These are phyloP conservation scores for Diplodia sapinea DNA, from an alignment of 2,329 filamentous ascomycete species.

Conservation along the genomic window DNA sequence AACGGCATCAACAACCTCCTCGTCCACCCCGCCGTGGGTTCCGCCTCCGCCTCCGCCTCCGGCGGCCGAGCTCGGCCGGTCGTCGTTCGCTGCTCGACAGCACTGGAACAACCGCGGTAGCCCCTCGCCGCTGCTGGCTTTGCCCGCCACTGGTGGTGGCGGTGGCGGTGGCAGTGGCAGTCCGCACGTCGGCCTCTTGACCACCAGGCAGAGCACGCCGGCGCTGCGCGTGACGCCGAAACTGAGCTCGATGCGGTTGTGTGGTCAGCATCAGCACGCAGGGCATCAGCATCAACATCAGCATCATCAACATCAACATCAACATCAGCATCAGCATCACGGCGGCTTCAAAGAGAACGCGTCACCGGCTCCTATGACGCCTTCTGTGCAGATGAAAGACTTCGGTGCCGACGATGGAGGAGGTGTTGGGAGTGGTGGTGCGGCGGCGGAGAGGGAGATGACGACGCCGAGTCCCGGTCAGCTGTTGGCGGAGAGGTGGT, in stretches of 20 bases:
- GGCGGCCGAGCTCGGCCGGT: background rate
- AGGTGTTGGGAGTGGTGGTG: conserved; percentile 35
- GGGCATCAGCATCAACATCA: too few relatives aligned
- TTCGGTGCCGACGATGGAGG: conserved; percentile 33
- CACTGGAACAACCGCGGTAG: background rate
- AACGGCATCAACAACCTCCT: background rate
- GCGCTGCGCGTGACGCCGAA: conserved; percentile 5
- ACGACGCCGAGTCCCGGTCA: conserved; percentile 41
- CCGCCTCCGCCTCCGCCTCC: background rate
- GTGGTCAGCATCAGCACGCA: background rate
- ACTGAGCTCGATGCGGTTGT: background rate
- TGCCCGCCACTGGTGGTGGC: background rate
- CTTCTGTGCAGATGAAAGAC: conserved; percentile 33
- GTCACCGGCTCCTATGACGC: conserved; percentile 34
- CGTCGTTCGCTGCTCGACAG: too few relatives aligned
- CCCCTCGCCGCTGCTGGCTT: background rate
- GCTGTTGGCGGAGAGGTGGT: conserved; percentile 42
- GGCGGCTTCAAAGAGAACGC: conserved; percentile 8
- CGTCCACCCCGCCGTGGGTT: conserved; percentile 1
- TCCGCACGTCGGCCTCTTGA: background rate
- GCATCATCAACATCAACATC: too few relatives aligned
- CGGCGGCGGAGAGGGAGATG: conserved; percentile 33
- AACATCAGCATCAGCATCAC: background rate
- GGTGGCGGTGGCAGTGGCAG: too few relatives aligned
- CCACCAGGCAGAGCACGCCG: conserved; percentile 33